These are phyloP conservation scores for Kregervanrija delftensis DNA, from an alignment of 805 yeast genomes.

Conservation along the genomic window DNA sequence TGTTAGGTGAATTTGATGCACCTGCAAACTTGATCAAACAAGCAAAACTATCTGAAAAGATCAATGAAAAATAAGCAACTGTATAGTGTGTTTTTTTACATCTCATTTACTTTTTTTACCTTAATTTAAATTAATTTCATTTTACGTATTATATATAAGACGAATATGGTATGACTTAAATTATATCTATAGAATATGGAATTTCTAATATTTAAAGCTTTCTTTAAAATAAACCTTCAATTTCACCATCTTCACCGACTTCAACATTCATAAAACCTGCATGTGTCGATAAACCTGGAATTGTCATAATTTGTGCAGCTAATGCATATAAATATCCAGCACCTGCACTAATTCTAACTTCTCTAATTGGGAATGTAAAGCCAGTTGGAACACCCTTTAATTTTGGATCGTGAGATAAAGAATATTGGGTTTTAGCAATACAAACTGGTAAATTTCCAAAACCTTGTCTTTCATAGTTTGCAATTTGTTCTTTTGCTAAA, in stretches of 20 bases:
- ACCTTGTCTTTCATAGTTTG: constrained; percentile 64
- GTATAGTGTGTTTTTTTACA: neutral
- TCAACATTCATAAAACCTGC: constrained; percentile 85
- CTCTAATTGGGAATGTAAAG: constrained; percentile 75
- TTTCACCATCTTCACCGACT: constrained; percentile 72
- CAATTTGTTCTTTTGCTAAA: constrained; percentile 64
- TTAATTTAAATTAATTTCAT: neutral
- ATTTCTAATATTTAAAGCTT: neutral
- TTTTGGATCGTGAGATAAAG: constrained; percentile 74
- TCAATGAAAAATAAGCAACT: constrained; percentile 13
- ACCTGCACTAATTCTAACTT: constrained; percentile 78
- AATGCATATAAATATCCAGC: constrained; percentile 81
- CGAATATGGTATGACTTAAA: neutral
- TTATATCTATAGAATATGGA: neutral
- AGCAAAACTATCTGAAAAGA: constrained; percentile 45
- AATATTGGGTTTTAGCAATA: constrained; percentile 82
- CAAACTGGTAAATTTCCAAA: constrained; percentile 74
- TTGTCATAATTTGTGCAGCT: constrained; percentile 82
- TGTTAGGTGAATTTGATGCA: constrained; percentile 66
- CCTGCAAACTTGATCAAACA: constrained; percentile 59
- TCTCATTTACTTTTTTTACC: neutral
- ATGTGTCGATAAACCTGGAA: constrained; percentile 81
- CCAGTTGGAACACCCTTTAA: constrained; percentile 81
- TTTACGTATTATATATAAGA: neutral
- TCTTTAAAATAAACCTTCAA: constrained; percentile 67